Base-by-base conservation (phyloP, 805 yeast species). In the Nakazawaea siamensis region DNA sequence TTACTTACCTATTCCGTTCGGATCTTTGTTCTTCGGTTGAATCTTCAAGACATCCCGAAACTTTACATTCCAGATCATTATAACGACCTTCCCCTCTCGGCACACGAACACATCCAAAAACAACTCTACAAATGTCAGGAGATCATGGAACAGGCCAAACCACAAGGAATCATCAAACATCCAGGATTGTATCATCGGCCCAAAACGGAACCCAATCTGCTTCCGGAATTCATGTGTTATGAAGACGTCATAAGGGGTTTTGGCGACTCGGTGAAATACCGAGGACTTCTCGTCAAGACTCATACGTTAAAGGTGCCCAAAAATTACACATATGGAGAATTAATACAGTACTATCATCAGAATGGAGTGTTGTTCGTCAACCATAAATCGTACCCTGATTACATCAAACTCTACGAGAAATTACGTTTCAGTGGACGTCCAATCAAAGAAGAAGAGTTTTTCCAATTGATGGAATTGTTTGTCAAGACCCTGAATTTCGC, bases 11-110 rank as follows among this genome's bases (percentile, higher is more conserved):
- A 76, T 43, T 57, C 80, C 15, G 58, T 73, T 25, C 65, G 97
- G 37, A 58, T 85, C 6, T 60, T 76, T 37, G 66, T 70, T 17
- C 64, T 70, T 37, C 65, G 79, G 38, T 65, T 73, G 34, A 62
- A 78, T 33, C 49, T 87, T 42, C 72, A 74, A 39, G 92, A 81
- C 44, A 82, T 88, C 14, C 97, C 97, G 0, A 72, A 80, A 42
- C 60, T 73, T 15, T 86, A 85, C 52, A 66, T 87, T 18, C 88
- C 95, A 2, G 63, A 74, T 13, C 70, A 76, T 20, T 56, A 65
- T 5, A 76, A 70, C 39, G 85, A 79, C 46, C 52, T 79, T 27
- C 78, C 83, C 1, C 54, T 53, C n/a, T 51, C 57, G 2, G 62
- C 70, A 39, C 54, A 68, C 27, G 44, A 48, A 5, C 48, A 56